These are phyloP conservation scores for Fusarium praegraminearum DNA, from an alignment of 2,329 filamentous ascomycete genomes.

Conservation along the genomic window DNA sequence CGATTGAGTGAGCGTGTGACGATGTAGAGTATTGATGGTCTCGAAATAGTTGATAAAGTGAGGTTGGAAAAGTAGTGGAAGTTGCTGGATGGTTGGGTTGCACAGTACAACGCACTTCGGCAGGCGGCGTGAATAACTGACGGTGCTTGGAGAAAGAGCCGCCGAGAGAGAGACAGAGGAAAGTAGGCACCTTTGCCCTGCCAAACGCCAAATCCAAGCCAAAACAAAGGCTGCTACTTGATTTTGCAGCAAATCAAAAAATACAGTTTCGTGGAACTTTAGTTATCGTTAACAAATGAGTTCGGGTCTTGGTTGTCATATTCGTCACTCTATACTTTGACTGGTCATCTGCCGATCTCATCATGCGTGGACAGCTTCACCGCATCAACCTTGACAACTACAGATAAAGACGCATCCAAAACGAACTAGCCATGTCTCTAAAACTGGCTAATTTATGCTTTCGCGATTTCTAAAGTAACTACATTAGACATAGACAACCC, in stretches of 20 bases:
- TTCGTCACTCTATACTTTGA: neutral
- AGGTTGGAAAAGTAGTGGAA: slow-evolving; percentile 36
- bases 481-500: neutral
- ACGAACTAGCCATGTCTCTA: neutral
- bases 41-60: slow-evolving; percentile 15
- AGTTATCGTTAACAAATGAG: neutral
- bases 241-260: neutral
- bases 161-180: neutral
- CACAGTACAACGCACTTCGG: neutral
- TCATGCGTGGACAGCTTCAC: slow-evolving; percentile 16
- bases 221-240: slow-evolving; percentile 14
- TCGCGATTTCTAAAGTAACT: neutral
- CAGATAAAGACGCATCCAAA: neutral
- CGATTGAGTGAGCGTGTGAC: slow-evolving; percentile 13
- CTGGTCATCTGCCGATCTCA: neutral
- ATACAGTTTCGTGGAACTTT: neutral
- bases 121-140: neutral
- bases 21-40: slow-evolving; percentile 39
- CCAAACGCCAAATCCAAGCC: slow-evolving; percentile 20
- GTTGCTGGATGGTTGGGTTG: slow-evolving; percentile 3
- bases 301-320: neutral
- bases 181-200: neutral
- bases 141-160: slow-evolving; percentile 3
- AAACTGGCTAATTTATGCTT: neutral
- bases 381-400: slow-evolving; percentile 1